Percentiles rank a stretch among this genome's conserved stretches.
phyloP scores from a whole-genome alignment of 2,329 filamentous ascomycete species.

The Scedosporium dehoogii region DNA sequence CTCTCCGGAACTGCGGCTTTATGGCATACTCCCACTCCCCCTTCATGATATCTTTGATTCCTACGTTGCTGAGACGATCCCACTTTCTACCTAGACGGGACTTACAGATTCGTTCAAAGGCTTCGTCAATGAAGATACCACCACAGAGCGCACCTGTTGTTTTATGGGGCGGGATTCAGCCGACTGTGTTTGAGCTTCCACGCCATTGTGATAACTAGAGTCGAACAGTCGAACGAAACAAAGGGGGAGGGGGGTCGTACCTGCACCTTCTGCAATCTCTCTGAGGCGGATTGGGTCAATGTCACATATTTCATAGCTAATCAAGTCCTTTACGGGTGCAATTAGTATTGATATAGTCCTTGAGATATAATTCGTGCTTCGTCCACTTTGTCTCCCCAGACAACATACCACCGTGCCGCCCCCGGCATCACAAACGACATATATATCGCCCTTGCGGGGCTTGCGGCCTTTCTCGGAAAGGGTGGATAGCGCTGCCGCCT shows the following conservation, averaged over 20 bases:
- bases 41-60: slow-evolving; percentile 9
- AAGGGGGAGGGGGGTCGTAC: slow-evolving; percentile 10
- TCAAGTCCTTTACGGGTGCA: slow-evolving; percentile 21
- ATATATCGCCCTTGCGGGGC: slow-evolving; percentile 12
- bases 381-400: too few species aligned
- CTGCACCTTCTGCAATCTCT: slow-evolving; percentile 28
- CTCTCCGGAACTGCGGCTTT: slow-evolving; percentile 14
- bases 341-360: too few species aligned
- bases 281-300: slow-evolving; percentile 18
- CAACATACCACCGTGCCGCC: slow-evolving; percentile 15
- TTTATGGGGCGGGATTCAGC: too few species aligned
- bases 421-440: slow-evolving; percentile 25
- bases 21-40: slow-evolving; percentile 17
- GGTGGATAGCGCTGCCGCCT: slow-evolving; percentile 31
- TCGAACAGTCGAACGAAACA: too few species aligned
- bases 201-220: too few species aligned
- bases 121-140: slow-evolving; percentile 26
- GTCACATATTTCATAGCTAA: slow-evolving; percentile 23
- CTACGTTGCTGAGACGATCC: not conserved
- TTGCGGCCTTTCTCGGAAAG: slow-evolving; percentile 18
- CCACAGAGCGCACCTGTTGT: slow-evolving; percentile 21
- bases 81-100: slow-evolving; percentile 11
- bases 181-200: too few species aligned
- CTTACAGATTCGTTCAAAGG: slow-evolving; percentile 19
- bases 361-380: slow-evolving; percentile 4